Conservation (phyloP, 2,329 filamentous ascomycete species). For the Fusarium chuoi region DNA sequence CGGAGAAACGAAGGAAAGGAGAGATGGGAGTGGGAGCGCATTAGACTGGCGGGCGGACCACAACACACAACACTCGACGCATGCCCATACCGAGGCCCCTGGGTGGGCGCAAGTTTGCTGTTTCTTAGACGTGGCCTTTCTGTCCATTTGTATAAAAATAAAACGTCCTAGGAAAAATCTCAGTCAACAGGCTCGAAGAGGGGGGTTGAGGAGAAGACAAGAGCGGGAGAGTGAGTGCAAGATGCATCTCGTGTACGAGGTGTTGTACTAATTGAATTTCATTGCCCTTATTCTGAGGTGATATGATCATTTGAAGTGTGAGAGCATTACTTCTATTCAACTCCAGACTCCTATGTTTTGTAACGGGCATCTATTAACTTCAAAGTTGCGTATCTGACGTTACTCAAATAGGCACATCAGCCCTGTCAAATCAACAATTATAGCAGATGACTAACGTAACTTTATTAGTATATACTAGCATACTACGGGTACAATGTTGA, state of each 20-base stretch:
- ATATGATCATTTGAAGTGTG: not conserved
- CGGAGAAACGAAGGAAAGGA: conserved; percentile 15
- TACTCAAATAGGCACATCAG: not conserved
- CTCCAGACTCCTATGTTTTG: not conserved
- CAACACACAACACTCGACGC: conserved; percentile 15
- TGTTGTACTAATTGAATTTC: conserved; percentile 41
- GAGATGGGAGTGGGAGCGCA: conserved; percentile 23
- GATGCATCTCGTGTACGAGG: conserved; percentile 30
- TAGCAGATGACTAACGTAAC: not conserved
- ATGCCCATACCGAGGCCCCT: conserved; percentile 31
- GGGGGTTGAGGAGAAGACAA: conserved; percentile 15
- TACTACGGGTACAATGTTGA: not conserved
- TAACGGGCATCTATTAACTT: not conserved
- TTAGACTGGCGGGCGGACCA: conserved; percentile 39
- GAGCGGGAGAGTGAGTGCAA: conserved; percentile 24
- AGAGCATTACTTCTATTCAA: not conserved
- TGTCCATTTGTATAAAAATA: conserved; percentile 53
- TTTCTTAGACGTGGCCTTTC: conserved; percentile 50
- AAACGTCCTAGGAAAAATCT: conserved; percentile 46
- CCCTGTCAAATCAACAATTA: not conserved
- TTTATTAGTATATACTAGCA: too few species aligned
- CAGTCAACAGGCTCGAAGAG: conserved; percentile 36
- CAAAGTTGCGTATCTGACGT: not conserved
- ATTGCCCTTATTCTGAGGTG: conserved; percentile 12
- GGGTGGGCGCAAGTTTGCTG: conserved; percentile 44